Evolutionary conservation across 1,284 basidiomycete species (phyloP), one percentile per base, ranked within the genome.

Genomic region (Sporisorium reilianum): DNA sequence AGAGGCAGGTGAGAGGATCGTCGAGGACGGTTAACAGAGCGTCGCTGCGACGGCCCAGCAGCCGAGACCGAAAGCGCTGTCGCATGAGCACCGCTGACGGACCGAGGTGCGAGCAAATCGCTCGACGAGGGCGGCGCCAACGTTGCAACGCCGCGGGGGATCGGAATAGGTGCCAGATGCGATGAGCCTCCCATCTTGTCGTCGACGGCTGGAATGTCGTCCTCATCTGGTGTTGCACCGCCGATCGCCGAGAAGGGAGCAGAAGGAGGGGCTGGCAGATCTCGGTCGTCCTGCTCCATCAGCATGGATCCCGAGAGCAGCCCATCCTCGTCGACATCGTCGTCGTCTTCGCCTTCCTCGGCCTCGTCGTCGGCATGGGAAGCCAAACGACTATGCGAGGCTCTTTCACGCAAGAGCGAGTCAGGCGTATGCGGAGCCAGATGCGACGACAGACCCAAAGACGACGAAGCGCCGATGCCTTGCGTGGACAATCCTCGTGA

Each of bases 171-270:
- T 20, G 79, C 63, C 6, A 60, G 54, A 53, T 71, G 55, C 18
- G 65, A 26, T 5, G 60, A 64, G 20, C 78, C 79, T 40, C 79
- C 78, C 78, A 79, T 78, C 55, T 64, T 66, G 59, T 64, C 58
- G 38, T 80, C 78, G 30, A 80, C 64, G 9, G 68, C 77, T 18
- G 78, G 79, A 23, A 79, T 80, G 51, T 80, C 79, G 48, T 79
- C 79, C 40, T 77, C 79, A 36, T 68, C 73, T 5, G 74, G 69
- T 36, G 63, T 66, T 8, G 48, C 38, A 9, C 45, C 65, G 22
- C 51, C 71, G 30, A 62, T 49, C 9, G 77, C 71, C 14, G 72
- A 72, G 25, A 74, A 79, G 26, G 64, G 18, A 3, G 62, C 58
- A 10, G 77, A 76, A 3, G 54, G 14, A 5, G 78, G 74, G 38